A percentile compares a stretch with the other conserved stretches of the same genome.
Evolutionary conservation across 805 yeast species (phyloP).

Genomic region (Lipomyces orientalis): DNA sequence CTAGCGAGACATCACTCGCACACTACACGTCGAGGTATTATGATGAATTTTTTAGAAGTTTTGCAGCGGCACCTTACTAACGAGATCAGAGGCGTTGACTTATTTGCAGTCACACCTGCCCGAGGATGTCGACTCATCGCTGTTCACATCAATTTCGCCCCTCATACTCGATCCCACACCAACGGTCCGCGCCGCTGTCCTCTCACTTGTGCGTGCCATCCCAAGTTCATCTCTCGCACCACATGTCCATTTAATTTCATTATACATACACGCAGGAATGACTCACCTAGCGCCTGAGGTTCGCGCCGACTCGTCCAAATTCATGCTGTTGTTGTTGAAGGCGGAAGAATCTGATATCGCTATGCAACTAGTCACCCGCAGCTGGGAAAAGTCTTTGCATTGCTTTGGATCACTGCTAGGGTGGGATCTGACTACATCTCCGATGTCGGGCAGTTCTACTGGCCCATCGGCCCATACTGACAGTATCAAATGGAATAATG

Average conservation of each 20-base stretch:
- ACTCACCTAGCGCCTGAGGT: constrained; percentile 83
- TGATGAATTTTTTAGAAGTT: background rate
- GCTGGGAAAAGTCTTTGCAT: constrained; percentile 72
- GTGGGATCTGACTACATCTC: constrained; percentile 55
- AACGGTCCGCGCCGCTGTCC: constrained; percentile 66
- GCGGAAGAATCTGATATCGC: constrained; percentile 43
- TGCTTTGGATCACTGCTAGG: constrained; percentile 73
- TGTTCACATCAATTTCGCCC: constrained; percentile 64
- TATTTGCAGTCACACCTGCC: constrained; percentile 48
- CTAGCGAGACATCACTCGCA: constrained; percentile 76
- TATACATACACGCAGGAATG: constrained; percentile 89
- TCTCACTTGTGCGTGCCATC: constrained; percentile 47
- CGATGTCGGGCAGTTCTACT: background rate
- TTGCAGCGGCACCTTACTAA: background rate
- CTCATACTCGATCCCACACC: constrained; percentile 69
- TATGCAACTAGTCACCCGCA: constrained; percentile 61
- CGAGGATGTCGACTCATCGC: constrained; percentile 49
- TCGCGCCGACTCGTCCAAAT: constrained; percentile 74
- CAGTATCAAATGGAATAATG: constrained; percentile 4
- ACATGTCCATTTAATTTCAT: constrained; percentile 49
- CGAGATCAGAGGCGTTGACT: constrained; percentile 54
- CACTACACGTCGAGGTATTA: constrained; percentile 64
- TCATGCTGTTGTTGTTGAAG: constrained; percentile 63
- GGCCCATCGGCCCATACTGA: background rate
- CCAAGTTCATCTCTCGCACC: constrained; percentile 42